Evolutionary conservation across 257 asterid genomes (phyloP).

Genomic region (Ballota nigra): DNA sequence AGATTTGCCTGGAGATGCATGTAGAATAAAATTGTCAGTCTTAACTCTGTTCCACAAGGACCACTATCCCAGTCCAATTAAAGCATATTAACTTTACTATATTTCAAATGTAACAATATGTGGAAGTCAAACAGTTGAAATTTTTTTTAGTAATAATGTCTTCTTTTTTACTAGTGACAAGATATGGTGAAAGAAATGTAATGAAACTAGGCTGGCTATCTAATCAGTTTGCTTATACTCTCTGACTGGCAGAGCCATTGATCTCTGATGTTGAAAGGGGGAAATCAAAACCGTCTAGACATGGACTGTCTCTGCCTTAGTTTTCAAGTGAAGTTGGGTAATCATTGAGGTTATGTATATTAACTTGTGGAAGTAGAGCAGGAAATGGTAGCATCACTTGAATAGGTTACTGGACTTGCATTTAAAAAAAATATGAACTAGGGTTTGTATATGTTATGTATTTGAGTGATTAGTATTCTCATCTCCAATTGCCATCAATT

Average conservation of each 20-base stretch:
- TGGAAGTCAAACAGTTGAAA: too few relatives aligned
- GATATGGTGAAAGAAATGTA: background rate
- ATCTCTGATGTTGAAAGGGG: background rate
- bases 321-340: constrained; percentile 14
- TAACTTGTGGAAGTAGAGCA: constrained; percentile 10
- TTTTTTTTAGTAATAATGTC: background rate
- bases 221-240: too few relatives aligned
- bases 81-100: background rate
- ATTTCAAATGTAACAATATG: background rate
- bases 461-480: constrained; percentile 8
- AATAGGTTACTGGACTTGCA: constrained; percentile 17
- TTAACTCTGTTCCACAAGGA: background rate
- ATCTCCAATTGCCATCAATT: background rate
- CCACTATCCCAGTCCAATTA: background rate
- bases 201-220: background rate
- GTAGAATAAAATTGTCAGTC: background rate
- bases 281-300: background rate
- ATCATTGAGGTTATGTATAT: constrained; percentile 5
- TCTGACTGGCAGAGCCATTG: constrained; percentile 3
- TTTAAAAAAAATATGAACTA: background rate
- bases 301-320: constrained; percentile 9
- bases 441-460: constrained; percentile 8
- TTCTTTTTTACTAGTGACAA: background rate
- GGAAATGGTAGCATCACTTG: constrained; percentile 14
- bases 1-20: background rate